Evolutionary conservation across 2,329 filamentous ascomycete genomes (phyloP).

Genomic region (Fusarium sororula): DNA sequence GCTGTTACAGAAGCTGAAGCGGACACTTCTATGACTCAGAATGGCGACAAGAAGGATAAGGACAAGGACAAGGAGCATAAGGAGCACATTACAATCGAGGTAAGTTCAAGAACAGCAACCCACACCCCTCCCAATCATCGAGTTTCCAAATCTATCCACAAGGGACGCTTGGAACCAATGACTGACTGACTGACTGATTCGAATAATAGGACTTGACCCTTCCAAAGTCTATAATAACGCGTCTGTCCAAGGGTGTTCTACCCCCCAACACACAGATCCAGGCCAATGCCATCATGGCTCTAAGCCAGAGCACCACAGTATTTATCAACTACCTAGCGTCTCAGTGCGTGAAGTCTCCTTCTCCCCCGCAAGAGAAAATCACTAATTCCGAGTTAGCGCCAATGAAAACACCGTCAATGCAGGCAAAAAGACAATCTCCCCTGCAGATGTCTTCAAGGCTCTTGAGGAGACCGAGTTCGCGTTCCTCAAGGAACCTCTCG

Average conservation of each 20-base stretch:
- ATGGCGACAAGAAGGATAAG: conserved; percentile 46
- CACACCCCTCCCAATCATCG: not conserved
- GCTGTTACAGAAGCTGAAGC: not conserved
- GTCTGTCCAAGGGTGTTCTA: conserved; percentile 81
- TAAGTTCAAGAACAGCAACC: conserved; percentile 40
- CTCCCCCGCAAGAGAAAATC: not conserved
- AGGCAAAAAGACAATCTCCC: conserved; percentile 82
- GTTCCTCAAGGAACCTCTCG: conserved; percentile 74
- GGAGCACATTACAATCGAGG: conserved; percentile 61
- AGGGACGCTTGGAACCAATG: not conserved
- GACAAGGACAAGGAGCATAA: conserved; percentile 45
- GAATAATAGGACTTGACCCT: conserved; percentile 72
- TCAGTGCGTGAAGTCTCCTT: conserved; percentile 63
- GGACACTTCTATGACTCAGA: conserved; percentile 37
- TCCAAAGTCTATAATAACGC: conserved; percentile 82
- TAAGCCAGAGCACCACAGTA: conserved; percentile 83
- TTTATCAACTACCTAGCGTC: conserved; percentile 84
- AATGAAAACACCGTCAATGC: conserved; percentile 73
- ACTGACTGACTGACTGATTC: not conserved
- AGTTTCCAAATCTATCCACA: not conserved
- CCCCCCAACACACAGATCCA: conserved; percentile 85
- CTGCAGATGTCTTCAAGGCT: conserved; percentile 78
- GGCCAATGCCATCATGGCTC: conserved; percentile 80
- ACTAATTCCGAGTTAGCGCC: conserved; percentile 60
- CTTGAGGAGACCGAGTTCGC: conserved; percentile 80